Base-by-base conservation (phyloP, 2,329 filamentous ascomycete genomes). In the Graphilbum fragrans region DNA sequence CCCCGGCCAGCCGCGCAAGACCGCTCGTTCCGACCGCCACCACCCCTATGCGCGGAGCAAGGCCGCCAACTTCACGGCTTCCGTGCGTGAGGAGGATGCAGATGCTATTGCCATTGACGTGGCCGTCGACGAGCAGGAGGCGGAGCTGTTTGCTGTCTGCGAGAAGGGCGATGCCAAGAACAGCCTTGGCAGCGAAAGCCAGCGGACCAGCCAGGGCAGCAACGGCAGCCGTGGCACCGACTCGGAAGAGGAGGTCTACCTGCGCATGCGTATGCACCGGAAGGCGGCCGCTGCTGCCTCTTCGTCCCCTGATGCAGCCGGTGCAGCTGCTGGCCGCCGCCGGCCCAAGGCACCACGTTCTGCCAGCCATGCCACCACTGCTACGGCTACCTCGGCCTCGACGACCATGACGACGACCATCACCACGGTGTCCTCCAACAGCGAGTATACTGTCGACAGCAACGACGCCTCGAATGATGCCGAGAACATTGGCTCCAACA, bases 1-100 rank as follows among this genome's bases (percentile, higher is more conserved):
- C 5, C 92, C 92, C 1, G 92, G 92, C 3, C 92, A 98, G 59
- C 92, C 92, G 22, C 79, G 92, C 47, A 96, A 98, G 69, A 83
- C 82, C 16, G 81, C 80, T 49, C 79, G 86, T 43, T 73, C 32
- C 45, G 86, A 88, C 52, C 77, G 82, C 21, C 82, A 86, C 51
- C 76, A 88, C 58, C 77, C 82, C 11, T 84, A 88, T 59, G 42
- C 48, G 34, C 55, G 57, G 64, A 77, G 39, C 72, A 80, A 43
- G 72, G 49, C 57, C 50, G 73, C 32, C 23, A 58, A 63, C 39
- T 61, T 63, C 20, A 23, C 29, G 3, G 35, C 39, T 9, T 52
- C 57, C 1, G 58, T 73, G 50, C 63, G 14, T 17, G 17, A 19
- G n/a, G 29, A 31, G 29, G 29, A 31, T 16, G 29, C 12, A 14